Base-by-base conservation (phyloP, 2,329 filamentous ascomycete genomes). In the Ceratocystis huliohia region DNA sequence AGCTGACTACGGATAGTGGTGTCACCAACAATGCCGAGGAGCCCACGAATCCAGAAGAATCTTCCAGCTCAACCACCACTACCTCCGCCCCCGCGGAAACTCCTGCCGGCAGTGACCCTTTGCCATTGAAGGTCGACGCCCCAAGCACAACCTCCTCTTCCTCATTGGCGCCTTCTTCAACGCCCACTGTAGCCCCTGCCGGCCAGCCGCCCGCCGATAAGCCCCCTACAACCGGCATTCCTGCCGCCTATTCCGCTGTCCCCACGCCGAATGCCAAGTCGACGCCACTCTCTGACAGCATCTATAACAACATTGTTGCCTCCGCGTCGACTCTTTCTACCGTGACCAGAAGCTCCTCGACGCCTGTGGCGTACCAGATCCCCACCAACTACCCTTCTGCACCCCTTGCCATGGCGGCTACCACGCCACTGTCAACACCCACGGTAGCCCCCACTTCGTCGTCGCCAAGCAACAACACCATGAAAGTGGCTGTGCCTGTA, bases 401-500 rank as follows among this genome's bases (percentile, higher is more conserved):
- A 25, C 22, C 66, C 0, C 25, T 59, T 10, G 48, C 64, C 20
- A n/a, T 50, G 30, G 62, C 25, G 33, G 53, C 28, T 6, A 30
- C 62, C 17, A 59, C 46, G 1, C 44, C 63, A 3, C 50, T 53
- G 8, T n/a, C 64, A 5, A 64, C 48, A 20, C 61, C 66, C 7
- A 64, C 64, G 8, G 8, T 66, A 20, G 61, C 48, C 3, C 53
- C 59, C 20, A 20, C 66, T 15, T 50, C 46, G 5, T 44, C 66
- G 7, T n/a, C 61, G 1, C 15, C 41, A 13, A n/a, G 33, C 46
- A 57, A 63, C n/a, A n/a, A 28, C 5, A 25, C 37, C 17, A 64
- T 61, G 41, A 66, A 67, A 15, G 61, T 69, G 6, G 66, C 65
- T 1, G 61, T 68, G 20, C 68, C 68, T 3, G 61, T 69, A 7